Evolutionary conservation across 192 early-diverging fungal genomes (phyloP).

Genomic region (Umbelopsis sp.): DNA sequence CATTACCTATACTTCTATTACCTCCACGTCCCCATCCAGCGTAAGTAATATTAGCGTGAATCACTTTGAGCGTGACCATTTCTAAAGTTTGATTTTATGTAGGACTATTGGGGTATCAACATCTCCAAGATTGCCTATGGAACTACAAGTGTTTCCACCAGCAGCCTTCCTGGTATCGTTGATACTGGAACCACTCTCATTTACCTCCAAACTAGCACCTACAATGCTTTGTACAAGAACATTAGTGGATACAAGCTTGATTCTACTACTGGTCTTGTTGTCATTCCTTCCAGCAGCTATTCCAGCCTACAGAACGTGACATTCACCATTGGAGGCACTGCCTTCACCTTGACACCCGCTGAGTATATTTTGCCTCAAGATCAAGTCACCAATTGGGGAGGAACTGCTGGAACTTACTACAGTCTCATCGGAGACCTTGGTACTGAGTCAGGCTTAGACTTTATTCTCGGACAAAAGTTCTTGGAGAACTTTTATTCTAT

Average conservation of each 20-base stretch:
- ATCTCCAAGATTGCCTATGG: slow-evolving; percentile 26
- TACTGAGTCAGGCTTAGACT: background rate
- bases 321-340: slow-evolving; percentile 28
- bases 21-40: slow-evolving; percentile 22
- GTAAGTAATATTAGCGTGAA: background rate
- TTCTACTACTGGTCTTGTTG: slow-evolving; percentile 21
- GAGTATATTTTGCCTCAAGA: slow-evolving; percentile 28
- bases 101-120: slow-evolving; percentile 37
- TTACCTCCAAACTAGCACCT: slow-evolving; percentile 3
- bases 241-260: slow-evolving; percentile 24
- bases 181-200: slow-evolving; percentile 41
- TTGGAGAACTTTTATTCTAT: slow-evolving; percentile 54
- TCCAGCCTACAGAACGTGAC: slow-evolving; percentile 20
- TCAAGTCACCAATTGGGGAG: slow-evolving; percentile 19
- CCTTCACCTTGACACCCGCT: slow-evolving; percentile 25
- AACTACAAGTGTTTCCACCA: slow-evolving; percentile 4
- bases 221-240: slow-evolving; percentile 16
- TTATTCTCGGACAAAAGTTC: slow-evolving; percentile 59
- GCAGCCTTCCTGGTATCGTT: slow-evolving; percentile 30
- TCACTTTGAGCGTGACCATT: background rate
- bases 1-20: slow-evolving; percentile 44
- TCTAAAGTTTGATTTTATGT: background rate
- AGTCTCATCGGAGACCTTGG: slow-evolving; percentile 17
- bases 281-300: slow-evolving; percentile 26
- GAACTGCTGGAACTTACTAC: background rate